phyloP scores from a whole-genome alignment of 2,329 filamentous ascomycete genomes.

The Cordyceps pruinosa region DNA sequence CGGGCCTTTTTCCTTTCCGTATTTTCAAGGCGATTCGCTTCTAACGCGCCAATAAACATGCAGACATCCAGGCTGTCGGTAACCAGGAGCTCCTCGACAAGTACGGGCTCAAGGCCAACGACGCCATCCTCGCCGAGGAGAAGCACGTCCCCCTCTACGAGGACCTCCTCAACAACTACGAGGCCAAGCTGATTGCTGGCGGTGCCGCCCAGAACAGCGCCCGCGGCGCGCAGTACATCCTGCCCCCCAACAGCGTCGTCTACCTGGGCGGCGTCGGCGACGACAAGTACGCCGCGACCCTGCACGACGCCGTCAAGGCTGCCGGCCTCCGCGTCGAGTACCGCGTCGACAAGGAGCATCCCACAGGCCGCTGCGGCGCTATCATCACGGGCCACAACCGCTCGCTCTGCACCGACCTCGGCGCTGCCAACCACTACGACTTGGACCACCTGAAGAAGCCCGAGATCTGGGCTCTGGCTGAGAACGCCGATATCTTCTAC shows the following conservation, averaged over 20 bases:
- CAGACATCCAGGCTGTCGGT: slow-evolving; percentile 86
- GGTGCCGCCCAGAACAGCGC: slow-evolving; percentile 97
- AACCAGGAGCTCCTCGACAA: slow-evolving; percentile 81
- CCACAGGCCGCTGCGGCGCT: slow-evolving; percentile 91
- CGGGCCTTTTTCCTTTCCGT: not conserved
- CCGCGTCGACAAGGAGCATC: slow-evolving; percentile 74
- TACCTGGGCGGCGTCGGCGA: slow-evolving; percentile 92
- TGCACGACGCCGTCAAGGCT: slow-evolving; percentile 77
- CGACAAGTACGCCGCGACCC: slow-evolving; percentile 89
- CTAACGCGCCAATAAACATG: slow-evolving; percentile 2
- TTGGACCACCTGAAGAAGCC: slow-evolving; percentile 86
- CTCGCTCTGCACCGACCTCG: slow-evolving; percentile 89
- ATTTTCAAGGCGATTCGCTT: not conserved
- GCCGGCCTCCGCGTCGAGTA: slow-evolving; percentile 93
- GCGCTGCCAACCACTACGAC: slow-evolving; percentile 95
- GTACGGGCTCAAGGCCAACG: slow-evolving; percentile 91
- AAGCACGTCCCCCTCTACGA: slow-evolving; percentile 88
- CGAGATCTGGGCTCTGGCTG: slow-evolving; percentile 84
- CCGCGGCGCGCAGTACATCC: slow-evolving; percentile 92
- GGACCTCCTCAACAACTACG: slow-evolving; percentile 84
- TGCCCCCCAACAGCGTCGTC: slow-evolving; percentile 80
- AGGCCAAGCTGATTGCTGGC: slow-evolving; percentile 90
- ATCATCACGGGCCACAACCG: slow-evolving; percentile 96
- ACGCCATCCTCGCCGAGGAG: slow-evolving; percentile 91
- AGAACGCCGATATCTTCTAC: slow-evolving; percentile 85